Evolutionary conservation across 2,329 filamentous ascomycete genomes (phyloP), one percentile per base, ranked within the genome.

Genomic region (Penicillium sp.): DNA sequence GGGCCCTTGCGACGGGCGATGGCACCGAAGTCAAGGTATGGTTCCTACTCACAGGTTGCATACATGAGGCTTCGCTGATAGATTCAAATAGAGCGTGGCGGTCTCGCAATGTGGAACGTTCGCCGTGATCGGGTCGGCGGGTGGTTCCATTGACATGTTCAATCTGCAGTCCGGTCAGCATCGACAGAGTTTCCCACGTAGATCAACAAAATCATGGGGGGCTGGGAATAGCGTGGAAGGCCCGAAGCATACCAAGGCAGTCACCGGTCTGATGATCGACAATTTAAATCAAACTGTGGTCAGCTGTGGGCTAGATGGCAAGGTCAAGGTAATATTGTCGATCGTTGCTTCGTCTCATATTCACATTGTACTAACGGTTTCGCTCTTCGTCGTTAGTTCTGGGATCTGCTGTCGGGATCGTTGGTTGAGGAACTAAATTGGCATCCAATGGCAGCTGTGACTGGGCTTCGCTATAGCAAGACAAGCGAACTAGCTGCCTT

Each of bases 31-130:
- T 95, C 23, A 78, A 71, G 43, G 69, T 72, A 58, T 40, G 63
- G 45, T 15, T 29, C 28, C n/a, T 30, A 14, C 21, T 17, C 14
- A 6, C 6, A 6, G 6, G 11, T 6, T 13, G 4, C 25, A 18
- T 17, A 30, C 30, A 31, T 11, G 13, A 6, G 28, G 13, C 28
- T 16, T n/a, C 14, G 11, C 41, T 45, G 20, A 45, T 42, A 16
- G 31, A 39, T 26, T 8, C n/a, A 19, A 7, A 7, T 80, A 85
- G 50, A 91, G 86, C 37, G 88, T 98, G 14, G 80, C 89, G 8
- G 84, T 98, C 45, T 95, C 87, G 38, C 79, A 87, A 1, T 98
- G 93, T 57, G 93, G 93, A 41, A 96, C 87, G 2, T 98, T 98
- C 71, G 90, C 90, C 2, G 69, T 97, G 4, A 76, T 98, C 15